phyloP scores from a whole-genome alignment of 106 monocot genomes.

The Allium cepa region DNA sequence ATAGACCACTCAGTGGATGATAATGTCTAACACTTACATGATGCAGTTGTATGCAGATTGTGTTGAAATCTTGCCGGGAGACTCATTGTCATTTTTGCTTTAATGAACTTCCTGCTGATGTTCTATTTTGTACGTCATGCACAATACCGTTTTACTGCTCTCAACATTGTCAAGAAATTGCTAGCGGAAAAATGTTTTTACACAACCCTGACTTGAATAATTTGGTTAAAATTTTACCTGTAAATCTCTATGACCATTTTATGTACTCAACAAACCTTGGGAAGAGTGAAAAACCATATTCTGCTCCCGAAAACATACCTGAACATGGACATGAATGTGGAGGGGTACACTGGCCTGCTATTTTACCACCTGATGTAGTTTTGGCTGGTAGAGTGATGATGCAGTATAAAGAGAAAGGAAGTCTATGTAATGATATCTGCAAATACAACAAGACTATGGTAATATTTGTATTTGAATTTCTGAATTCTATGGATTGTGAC shows the following conservation, averaged over 20 bases:
- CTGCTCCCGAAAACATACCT: conserved; percentile 14
- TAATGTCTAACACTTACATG: conserved; percentile 10
- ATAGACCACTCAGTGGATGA: too few relatives aligned
- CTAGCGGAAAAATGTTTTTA: conserved; percentile 22
- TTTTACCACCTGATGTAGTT: conserved; percentile 77
- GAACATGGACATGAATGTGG: conserved; percentile 97
- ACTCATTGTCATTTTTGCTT: conserved; percentile 88
- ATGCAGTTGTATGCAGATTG: conserved; percentile 45
- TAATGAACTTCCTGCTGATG: conserved; percentile 58
- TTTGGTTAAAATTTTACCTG: conserved; percentile 15
- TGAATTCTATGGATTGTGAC: too few relatives aligned
- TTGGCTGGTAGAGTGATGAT: conserved; percentile 67
- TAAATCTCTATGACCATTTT: conserved; percentile 27
- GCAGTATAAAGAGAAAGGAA: conserved; percentile 30
- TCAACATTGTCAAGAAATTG: conserved; percentile 45
- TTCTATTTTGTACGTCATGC: conserved; percentile 68
- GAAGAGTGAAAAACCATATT: background rate
- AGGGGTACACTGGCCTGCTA: conserved; percentile 73
- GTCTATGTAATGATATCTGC: background rate
- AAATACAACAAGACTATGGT: too few relatives aligned
- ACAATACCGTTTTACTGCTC: conserved; percentile 89
- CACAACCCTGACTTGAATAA: conserved; percentile 2
- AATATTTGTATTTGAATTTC: too few relatives aligned
- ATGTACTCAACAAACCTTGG: conserved; percentile 3
- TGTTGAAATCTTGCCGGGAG: conserved; percentile 69